Percentiles rank a stretch among this genome's conserved stretches.
phyloP scores from a whole-genome alignment of 768 basidiomycete species.

The Grammothele lineata region DNA sequence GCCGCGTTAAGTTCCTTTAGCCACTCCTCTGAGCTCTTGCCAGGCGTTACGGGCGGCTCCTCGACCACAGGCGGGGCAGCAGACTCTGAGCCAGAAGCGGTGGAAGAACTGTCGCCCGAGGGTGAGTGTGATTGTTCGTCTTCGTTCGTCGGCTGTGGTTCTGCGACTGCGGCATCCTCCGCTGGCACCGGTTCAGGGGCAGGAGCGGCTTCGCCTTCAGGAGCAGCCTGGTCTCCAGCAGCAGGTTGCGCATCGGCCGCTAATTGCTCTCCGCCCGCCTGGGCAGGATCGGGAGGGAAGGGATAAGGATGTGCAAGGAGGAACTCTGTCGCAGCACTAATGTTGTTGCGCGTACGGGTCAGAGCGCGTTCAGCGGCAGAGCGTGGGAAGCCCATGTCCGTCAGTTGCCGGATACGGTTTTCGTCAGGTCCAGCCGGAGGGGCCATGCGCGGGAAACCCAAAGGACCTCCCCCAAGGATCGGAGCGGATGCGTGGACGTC shows the following conservation, averaged over 20 bases:
- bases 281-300: slow-evolving; percentile 55
- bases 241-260: slow-evolving; percentile 12
- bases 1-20: slow-evolving; percentile 58
- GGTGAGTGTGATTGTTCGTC: background rate
- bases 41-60: slow-evolving; percentile 20
- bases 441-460: slow-evolving; percentile 30
- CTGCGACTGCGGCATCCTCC: slow-evolving; percentile 24
- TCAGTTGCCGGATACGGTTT: slow-evolving; percentile 72
- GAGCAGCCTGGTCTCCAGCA: slow-evolving; percentile 10
- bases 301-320: slow-evolving; percentile 81
- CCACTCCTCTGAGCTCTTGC: slow-evolving; percentile 59
- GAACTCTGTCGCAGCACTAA: slow-evolving; percentile 83
- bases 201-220: slow-evolving; percentile 1
- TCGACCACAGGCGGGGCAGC: slow-evolving; percentile 9
- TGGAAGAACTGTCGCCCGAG: slow-evolving; percentile 1
- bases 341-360: slow-evolving; percentile 80
- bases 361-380: slow-evolving; percentile 83
- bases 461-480: slow-evolving; percentile 27
- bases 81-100: background rate
- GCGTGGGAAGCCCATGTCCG: slow-evolving; percentile 97
- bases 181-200: slow-evolving; percentile 22
- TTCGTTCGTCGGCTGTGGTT: background rate
- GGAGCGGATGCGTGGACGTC: slow-evolving; percentile 37
- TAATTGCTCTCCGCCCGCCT: slow-evolving; percentile 15
- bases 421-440: slow-evolving; percentile 56